Base-by-base conservation (phyloP, 805 yeast species). In the Ogataea allantospora region DNA sequence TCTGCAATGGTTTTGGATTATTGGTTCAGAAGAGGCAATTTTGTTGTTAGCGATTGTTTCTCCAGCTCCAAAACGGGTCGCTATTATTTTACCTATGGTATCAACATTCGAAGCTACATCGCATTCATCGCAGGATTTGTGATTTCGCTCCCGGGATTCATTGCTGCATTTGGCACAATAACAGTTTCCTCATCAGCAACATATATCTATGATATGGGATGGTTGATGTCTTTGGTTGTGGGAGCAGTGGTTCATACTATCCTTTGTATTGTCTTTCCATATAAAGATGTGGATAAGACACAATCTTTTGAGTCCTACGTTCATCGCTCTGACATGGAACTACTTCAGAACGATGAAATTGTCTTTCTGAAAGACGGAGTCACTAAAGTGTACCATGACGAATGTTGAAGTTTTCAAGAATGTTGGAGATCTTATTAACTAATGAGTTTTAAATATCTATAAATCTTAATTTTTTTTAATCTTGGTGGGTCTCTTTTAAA, bases 1-100 rank as follows among this genome's bases (percentile, higher is more conserved):
- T 51, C 50, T n/a, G 34, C 38, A 23, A 11, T 49, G 27, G 27
- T 49, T n/a, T 42, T 49, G 8, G 51, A 49, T 20, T 49, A 44
- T 21, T 49, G 38, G 33, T 36, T 47, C 28, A 37, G 48, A 14
- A 42, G 47, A 20, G 53, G 50, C 17, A 47, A 47, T 24, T 13
- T 44, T 16, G 48, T 43, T 19, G 28, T 50, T 12, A 46, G 46
- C 10, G 46, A 50, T 4, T 27, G 48, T 10, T 50, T 42, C 28
- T 41, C 48, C 9, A 29, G 22, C 11, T 35, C 31, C 19, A 35
- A 36, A 10, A 26, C 31, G 3, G 52, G 50, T 22, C 43, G 46
- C 3, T 48, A 47, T 25, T 28, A 44, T 19, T 45, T 41, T 38
- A 42, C 25, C 27, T 40, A 45, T 16, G 51, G 49, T 6, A 31